Percentiles rank a stretch among this genome's conserved stretches.
These are phyloP conservation scores for Rhynchospora pubera DNA, from an alignment of 176 grass and related monocot species.

Conservation along the genomic window DNA sequence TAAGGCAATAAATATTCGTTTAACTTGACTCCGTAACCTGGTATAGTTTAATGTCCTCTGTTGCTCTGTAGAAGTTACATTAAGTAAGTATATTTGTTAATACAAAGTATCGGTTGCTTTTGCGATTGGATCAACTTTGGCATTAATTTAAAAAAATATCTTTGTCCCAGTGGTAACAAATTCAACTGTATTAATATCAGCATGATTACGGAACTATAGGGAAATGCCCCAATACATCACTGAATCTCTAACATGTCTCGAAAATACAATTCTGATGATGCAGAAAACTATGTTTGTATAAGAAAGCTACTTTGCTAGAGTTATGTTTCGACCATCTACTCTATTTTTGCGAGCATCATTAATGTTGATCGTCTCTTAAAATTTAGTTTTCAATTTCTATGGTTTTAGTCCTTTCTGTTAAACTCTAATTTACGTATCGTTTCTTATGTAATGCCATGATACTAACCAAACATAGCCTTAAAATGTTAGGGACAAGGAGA, in stretches of 20 bases:
- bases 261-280: background rate
- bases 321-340: too few species aligned
- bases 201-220: background rate
- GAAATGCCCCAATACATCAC: background rate
- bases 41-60: too few species aligned
- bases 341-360: too few species aligned
- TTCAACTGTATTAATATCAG: background rate
- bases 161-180: background rate
- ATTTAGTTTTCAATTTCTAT: background rate
- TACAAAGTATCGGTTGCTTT: too few species aligned
- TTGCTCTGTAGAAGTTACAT: too few species aligned
- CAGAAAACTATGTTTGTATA: background rate
- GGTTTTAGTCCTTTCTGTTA: background rate
- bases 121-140: too few species aligned
- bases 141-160: too few species aligned
- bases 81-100: too few species aligned
- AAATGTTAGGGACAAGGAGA: background rate
- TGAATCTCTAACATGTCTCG: background rate
- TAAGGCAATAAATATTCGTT: background rate
- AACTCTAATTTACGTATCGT: background rate
- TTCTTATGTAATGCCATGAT: background rate
- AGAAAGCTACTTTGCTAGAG: too few species aligned
- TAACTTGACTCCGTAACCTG: background rate
- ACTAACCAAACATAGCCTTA: too few species aligned
- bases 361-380: too few species aligned